These are phyloP conservation scores for Ceratobasidium sp. DNA, from an alignment of 1,284 basidiomycete species.

Conservation along the genomic window DNA sequence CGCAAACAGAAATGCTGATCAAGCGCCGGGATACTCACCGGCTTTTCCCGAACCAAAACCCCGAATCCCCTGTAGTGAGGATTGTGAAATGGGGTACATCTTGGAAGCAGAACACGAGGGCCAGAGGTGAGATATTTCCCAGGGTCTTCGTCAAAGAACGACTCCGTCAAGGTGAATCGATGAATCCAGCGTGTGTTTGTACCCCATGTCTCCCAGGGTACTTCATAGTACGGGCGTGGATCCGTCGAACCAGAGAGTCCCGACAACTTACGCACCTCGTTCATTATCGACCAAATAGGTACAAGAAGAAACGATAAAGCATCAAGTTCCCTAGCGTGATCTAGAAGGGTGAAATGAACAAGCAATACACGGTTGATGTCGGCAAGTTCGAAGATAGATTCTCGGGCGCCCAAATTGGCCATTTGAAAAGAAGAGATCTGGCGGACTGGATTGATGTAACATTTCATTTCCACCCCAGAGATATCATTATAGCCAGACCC, in stretches of 20 bases:
- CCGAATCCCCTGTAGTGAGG: too few relatives aligned
- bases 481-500: neutral
- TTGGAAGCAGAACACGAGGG: neutral
- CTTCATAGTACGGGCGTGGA: too few relatives aligned
- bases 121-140: neutral
- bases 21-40: too few relatives aligned
- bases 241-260: neutral
- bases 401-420: neutral
- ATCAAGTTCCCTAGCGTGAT: too few relatives aligned
- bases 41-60: too few relatives aligned
- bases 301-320: neutral
- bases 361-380: neutral
- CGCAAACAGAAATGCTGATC: too few relatives aligned
- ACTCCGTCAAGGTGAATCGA: neutral
- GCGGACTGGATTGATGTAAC: neutral
- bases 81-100: too few relatives aligned
- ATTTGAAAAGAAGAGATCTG: neutral
- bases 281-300: neutral
- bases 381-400: neutral
- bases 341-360: neutral
- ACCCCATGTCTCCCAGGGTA: conserved; percentile 1
- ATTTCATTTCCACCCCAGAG: neutral
- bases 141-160: neutral
- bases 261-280: neutral
- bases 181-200: neutral